phyloP scores from a whole-genome alignment of 331 rosid genomes.

The Pyracantha coccinea region DNA sequence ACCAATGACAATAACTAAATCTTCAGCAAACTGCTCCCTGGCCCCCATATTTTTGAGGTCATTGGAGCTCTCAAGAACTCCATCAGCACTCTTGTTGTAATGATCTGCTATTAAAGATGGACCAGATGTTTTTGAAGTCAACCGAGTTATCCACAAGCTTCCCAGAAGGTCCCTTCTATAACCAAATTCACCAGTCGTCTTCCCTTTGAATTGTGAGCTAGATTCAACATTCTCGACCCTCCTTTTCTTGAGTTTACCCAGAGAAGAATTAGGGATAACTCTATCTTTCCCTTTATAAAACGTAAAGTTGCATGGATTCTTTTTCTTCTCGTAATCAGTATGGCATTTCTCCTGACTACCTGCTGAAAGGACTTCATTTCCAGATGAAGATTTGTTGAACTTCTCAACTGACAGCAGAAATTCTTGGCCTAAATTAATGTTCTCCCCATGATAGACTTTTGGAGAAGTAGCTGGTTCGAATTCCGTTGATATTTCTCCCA shows the following conservation, averaged over 20 bases:
- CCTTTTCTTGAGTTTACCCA: slow-evolving; percentile 28
- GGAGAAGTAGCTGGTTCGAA: slow-evolving; percentile 41
- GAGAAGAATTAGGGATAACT: slow-evolving; percentile 33
- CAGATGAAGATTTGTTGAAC: slow-evolving; percentile 22
- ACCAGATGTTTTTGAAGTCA: slow-evolving; percentile 33
- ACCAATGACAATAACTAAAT: slow-evolving; percentile 17
- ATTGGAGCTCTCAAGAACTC: slow-evolving; percentile 25
- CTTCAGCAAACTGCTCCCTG: slow-evolving; percentile 21
- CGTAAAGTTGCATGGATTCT: slow-evolving; percentile 14
- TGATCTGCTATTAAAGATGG: slow-evolving; percentile 19
- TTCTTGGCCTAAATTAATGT: slow-evolving; percentile 15
- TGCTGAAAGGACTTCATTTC: slow-evolving; percentile 25
- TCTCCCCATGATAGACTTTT: slow-evolving; percentile 31
- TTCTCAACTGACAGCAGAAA: slow-evolving; percentile 19
- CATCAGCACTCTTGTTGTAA: slow-evolving; percentile 17
- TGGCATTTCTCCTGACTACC: slow-evolving; percentile 30
- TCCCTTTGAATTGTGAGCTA: slow-evolving; percentile 26
- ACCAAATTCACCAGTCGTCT: slow-evolving; percentile 19
- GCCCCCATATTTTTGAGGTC: slow-evolving; percentile 19
- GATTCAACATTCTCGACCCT: slow-evolving; percentile 29
- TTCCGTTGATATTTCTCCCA: slow-evolving; percentile 35
- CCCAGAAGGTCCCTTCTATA: slow-evolving; percentile 24
- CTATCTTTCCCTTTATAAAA: slow-evolving; percentile 28
- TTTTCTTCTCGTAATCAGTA: slow-evolving; percentile 21
- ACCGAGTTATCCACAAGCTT: slow-evolving; percentile 76